Evolutionary conservation across 169 alveolate species (phyloP).

Genomic region (Amoebophrya sp.): DNA sequence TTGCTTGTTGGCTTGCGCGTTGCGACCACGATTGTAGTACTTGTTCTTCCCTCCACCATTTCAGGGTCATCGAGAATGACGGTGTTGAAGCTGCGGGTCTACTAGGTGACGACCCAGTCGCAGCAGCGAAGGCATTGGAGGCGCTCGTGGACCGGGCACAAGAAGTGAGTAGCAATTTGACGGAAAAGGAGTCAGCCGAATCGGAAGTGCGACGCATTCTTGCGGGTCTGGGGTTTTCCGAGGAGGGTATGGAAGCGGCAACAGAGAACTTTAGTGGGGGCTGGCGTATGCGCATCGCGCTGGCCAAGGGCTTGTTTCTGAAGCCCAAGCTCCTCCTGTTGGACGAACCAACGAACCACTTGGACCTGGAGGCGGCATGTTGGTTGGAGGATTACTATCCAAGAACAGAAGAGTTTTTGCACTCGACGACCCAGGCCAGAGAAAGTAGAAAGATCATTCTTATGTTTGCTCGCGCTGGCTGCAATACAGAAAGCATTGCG

Average conservation of each 20-base stretch:
- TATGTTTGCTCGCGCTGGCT: too few species aligned
- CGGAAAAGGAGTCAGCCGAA: slow-evolving; percentile 20
- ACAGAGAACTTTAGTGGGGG: slow-evolving; percentile 66
- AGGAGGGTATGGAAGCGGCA: not conserved
- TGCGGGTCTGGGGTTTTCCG: slow-evolving; percentile 24
- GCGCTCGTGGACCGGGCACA: slow-evolving; percentile 16
- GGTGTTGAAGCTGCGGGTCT: too few species aligned
- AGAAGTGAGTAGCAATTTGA: not conserved
- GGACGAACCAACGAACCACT: slow-evolving; percentile 94
- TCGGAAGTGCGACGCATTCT: slow-evolving; percentile 25
- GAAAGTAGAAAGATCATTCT: too few species aligned
- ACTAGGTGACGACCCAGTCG: too few species aligned
- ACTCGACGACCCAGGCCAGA: too few species aligned
- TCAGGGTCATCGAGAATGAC: too few species aligned
- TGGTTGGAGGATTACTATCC: slow-evolving; percentile 31
- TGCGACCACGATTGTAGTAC: too few species aligned
- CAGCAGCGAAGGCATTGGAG: not conserved
- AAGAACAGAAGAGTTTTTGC: too few species aligned
- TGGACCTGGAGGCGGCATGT: slow-evolving; percentile 86
- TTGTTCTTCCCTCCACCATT: too few species aligned
- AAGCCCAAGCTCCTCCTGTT: slow-evolving; percentile 85
- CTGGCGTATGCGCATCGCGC: slow-evolving; percentile 58
- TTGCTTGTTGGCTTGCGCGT: too few species aligned
- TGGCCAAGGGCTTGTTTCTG: slow-evolving; percentile 62
- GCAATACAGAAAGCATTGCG: too few species aligned